Evolutionary conservation across 2,329 filamentous ascomycete genomes (phyloP), one percentile per base, ranked within the genome.

Genomic region (Nannizzia gypsea): DNA sequence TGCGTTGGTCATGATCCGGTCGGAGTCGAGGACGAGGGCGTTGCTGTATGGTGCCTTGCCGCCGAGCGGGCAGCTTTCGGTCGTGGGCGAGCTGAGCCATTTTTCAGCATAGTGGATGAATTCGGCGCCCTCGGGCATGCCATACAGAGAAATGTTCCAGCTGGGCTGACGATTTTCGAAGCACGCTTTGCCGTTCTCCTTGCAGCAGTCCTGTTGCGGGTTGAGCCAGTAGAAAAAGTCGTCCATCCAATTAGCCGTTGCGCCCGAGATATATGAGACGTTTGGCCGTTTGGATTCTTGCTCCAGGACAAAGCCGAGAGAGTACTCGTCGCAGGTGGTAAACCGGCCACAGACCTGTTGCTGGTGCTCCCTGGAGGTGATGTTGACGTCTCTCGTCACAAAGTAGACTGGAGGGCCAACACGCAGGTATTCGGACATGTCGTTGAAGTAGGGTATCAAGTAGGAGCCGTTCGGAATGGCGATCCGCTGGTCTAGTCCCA

Each of bases 141-240:
- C 93, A 31, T 80, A 79, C 1, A 99, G 80, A 0, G 89, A 92
- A 56, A 90, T 87, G 68, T 96, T 96, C 92, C 92, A 99, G 0
- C 86, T 77, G 1, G 90, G 90, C 20, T 85, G 74, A 46, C 91
- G 85, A 63, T 85, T 79, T 26, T 83, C 83, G 69, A 99, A 96
- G 74, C 93, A 99, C 1, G 86, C 79, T 66, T 84, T 77, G 52
- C 83, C 83, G 56, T 83, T 70, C 62, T 92, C 85, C 40, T 88
- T 80, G 67, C 89, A 96, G 75, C 83, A 85, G 50, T 90, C 87
- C 48, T 89, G 82, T 57, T 84, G 82, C 0, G 93, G 93, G 66
- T 97, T 95, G n/a, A 97, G 78, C 92, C 93, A 99, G 62, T 89
- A 81, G 74, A 97, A 90, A 75, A 90, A 97, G 70, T 99, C 93